Base-by-base conservation (phyloP, 768 basidiomycete genomes). In the Russula compacta region DNA sequence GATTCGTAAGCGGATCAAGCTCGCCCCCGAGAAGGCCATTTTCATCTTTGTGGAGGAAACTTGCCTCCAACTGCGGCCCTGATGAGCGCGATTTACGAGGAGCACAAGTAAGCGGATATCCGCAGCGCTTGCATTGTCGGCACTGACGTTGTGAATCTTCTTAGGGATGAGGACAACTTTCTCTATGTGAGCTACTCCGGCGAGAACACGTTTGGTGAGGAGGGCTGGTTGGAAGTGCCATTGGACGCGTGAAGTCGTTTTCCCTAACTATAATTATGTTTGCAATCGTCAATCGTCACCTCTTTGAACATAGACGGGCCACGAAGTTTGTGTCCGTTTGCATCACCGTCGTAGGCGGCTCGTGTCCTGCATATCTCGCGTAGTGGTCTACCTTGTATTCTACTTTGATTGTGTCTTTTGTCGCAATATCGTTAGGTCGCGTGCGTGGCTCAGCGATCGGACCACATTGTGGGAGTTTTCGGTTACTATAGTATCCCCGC, bases 1-100 rank as follows among this genome's bases (percentile, higher is more conserved):
- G 38, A 99, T 99, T 72, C 87, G 97, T 71, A 99, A 99, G 81
- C 89, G 97, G 64, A 99, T 98, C 87, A 98, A 99, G 85, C 84
- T 99, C 59, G 91, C 94, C 24, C 95, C 97, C 36, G 97, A 99
- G 84, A 98, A 98, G 78, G 97, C 97, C 40, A 99, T 99, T 77
- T 99, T 98, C 79, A 98, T 99, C 75, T 99, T 98, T 70, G 97
- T 99, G 54, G 94, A 99, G 69, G 97, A 99, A 73, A 94, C 98
- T 81, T 99, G 33, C 97, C 97, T 47, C 97, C 97, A 46, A 98
- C 97, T 1, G 97, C 95, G 14, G 95, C 95, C 3, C 78, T 98
- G 52, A 99, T 99, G 97, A 94, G 92, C 70, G 86, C 92, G 58
- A 98, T 99, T 71, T 99, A 99, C 70, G 97, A 99, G 76, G 97